phyloP scores from a whole-genome alignment of 2,329 filamentous ascomycete species.

The Fusarium dlaminii region DNA sequence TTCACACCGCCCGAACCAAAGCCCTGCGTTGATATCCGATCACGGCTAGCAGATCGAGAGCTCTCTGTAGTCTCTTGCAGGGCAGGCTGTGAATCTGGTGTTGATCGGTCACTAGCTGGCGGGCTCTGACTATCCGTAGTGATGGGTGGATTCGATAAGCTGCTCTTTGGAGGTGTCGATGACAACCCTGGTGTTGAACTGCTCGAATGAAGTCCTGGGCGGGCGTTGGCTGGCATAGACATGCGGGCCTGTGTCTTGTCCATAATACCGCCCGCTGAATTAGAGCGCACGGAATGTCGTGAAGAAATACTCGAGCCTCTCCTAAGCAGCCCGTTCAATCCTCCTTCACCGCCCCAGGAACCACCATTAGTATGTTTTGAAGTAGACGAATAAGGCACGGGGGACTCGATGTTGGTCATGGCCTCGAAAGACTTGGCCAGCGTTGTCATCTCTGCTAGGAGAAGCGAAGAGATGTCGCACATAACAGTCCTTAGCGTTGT shows the following conservation, averaged over 20 bases:
- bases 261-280: constrained; percentile 60
- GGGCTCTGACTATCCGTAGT: constrained; percentile 58
- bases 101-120: constrained; percentile 49
- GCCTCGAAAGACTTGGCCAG: constrained; percentile 78
- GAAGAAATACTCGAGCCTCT: constrained; percentile 66
- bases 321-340: constrained; percentile 51
- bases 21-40: constrained; percentile 72
- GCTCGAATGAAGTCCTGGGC: constrained; percentile 53
- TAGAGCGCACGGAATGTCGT: constrained; percentile 59
- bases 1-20: constrained; percentile 77
- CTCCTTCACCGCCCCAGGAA: constrained; percentile 53
- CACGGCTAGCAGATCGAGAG: constrained; percentile 61
- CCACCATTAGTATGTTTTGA: constrained; percentile 53
- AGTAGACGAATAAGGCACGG: constrained; percentile 60
- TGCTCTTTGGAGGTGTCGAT: constrained; percentile 61
- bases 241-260: constrained; percentile 75
- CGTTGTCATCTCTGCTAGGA: constrained; percentile 79
- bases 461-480: constrained; percentile 78
- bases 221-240: constrained; percentile 77
- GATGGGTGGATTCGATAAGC: constrained; percentile 58
- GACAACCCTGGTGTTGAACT: constrained; percentile 60
- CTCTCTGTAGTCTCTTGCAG: constrained; percentile 55
- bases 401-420: constrained; percentile 80
- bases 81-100: constrained; percentile 51
- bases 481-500: constrained; percentile 85